These are phyloP conservation scores for Cryptomeria japonica DNA, from an alignment of 75 land plant genomes.

Conservation along the genomic window DNA sequence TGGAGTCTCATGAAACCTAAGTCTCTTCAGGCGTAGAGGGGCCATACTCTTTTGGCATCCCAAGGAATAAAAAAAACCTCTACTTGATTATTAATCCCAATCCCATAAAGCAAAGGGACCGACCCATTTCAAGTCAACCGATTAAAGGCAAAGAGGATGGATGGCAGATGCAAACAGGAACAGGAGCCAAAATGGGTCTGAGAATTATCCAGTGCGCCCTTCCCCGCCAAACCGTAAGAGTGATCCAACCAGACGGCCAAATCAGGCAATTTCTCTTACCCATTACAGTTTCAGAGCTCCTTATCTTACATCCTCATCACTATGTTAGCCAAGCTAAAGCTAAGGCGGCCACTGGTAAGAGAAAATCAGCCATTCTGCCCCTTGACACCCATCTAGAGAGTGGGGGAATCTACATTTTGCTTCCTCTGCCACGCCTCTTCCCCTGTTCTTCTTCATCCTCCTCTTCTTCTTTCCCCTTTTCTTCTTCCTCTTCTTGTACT, in stretches of 20 bases:
- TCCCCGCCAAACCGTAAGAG: neutral
- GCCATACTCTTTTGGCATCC: neutral
- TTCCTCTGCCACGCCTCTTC: slow-evolving; percentile 5
- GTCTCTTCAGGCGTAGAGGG: neutral
- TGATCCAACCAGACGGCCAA: slow-evolving; percentile 12
- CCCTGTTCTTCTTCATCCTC: neutral
- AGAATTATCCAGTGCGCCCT: neutral
- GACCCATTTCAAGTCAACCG: neutral
- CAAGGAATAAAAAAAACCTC: neutral
- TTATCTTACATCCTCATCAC: neutral
- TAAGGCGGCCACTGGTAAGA: neutral
- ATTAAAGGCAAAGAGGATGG: too few species aligned
- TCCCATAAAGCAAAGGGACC: neutral
- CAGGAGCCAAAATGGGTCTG: neutral
- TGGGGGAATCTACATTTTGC: neutral
- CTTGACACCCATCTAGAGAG: slow-evolving; percentile 2
- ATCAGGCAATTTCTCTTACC: slow-evolving; percentile 7
- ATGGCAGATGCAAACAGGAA: too few species aligned
- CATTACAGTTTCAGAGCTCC: neutral
- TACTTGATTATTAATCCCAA: too few species aligned
- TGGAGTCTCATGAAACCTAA: neutral
- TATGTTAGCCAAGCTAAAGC: neutral
- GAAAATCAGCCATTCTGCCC: neutral
- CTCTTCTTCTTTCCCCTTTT: neutral
- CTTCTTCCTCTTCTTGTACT: neutral